Evolutionary conservation across 2,329 filamentous ascomycete genomes (phyloP).

Genomic region (Diaporthe sp.): DNA sequence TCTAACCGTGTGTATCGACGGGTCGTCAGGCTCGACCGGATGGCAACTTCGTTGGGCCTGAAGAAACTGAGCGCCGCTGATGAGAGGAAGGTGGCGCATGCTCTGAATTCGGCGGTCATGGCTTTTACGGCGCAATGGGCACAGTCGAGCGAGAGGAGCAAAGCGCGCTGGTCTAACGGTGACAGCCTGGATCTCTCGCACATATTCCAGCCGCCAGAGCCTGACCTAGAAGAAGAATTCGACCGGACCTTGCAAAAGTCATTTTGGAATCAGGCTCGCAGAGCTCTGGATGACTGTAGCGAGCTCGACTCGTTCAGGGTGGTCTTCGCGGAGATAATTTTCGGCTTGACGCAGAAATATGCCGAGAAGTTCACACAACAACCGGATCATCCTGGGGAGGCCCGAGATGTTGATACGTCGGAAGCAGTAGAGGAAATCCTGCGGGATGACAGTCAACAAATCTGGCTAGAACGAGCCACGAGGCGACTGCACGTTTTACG

Average conservation of each 20-base stretch:
- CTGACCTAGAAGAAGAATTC: conserved; percentile 51
- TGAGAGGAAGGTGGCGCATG: conserved; percentile 59
- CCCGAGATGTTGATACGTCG: conserved; percentile 6
- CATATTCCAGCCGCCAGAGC: conserved; percentile 13
- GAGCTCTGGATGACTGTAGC: conserved; percentile 52
- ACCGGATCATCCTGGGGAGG: conserved; percentile 30
- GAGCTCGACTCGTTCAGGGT: conserved; percentile 55
- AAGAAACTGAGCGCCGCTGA: conserved; percentile 57
- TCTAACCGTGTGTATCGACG: conserved; percentile 65
- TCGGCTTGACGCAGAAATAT: conserved; percentile 54
- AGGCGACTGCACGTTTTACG: conserved; percentile 36
- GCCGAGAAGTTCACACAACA: neutral
- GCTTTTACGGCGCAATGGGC: conserved; percentile 68
- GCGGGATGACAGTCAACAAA: conserved; percentile 35
- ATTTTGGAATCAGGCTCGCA: conserved; percentile 56
- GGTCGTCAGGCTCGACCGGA: conserved; percentile 62
- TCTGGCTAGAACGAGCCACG: conserved; percentile 38
- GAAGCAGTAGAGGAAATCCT: conserved; percentile 39
- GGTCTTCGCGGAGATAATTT: conserved; percentile 55
- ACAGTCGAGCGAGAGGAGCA: conserved; percentile 51
- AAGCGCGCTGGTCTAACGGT: conserved; percentile 35
- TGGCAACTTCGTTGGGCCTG: conserved; percentile 56
- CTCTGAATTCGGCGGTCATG: conserved; percentile 64
- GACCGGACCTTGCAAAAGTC: conserved; percentile 54
- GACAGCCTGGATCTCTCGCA: neutral